Base-by-base conservation (phyloP, 1,284 basidiomycete species). In the Ceratorhiza oryzae-sativae region DNA sequence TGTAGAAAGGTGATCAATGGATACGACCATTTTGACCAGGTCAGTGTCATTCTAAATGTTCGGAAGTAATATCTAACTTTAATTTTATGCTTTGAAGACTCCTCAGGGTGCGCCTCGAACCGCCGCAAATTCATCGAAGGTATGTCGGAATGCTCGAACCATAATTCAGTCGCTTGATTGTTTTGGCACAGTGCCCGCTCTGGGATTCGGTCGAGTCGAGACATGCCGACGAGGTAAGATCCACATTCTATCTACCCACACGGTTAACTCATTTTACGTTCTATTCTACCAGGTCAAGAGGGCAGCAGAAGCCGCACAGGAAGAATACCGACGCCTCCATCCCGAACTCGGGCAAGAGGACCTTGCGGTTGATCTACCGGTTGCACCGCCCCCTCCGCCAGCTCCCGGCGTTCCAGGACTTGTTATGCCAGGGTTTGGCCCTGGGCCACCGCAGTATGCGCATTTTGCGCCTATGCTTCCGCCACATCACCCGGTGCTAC, bases 21-120 rank as follows among this genome's bases (percentile, higher is more conserved):
- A 0, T 95, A 95, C 77, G 88, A 90, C 0, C 93, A 95, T 77
- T 95, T 95, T 77, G 80, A 87, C 62, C 83, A 87, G 61, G 78
- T 79, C 41, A 70, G 77, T 59, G 15, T 15, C 27, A 56, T 36
- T 9, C 18, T n/a, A 23, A 8, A n/a, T 39, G 12, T 20, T 55
- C 56, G 58, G 25, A 25, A 10, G 25, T 36, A 6, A 10, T 36
- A 3, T 13, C 13, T 27, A 25, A 51, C 8, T 45, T 45, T 32
- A 51, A 32, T 46, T 42, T 51, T 48, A 42, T 18, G 25, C 23
- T 10, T 20, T 27, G 8, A 20, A 34, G 34, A 53, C 34, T 32
- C 42, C 55, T 13, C 73, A 71, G 34, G 67, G 71, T 23, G 42
- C 48, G 30, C 36, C 46, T 39, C 51, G 34, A 27, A 27, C 34